Conservation (phyloP, 2,329 filamentous ascomycete species). For the Colletotrichum karsti region DNA sequence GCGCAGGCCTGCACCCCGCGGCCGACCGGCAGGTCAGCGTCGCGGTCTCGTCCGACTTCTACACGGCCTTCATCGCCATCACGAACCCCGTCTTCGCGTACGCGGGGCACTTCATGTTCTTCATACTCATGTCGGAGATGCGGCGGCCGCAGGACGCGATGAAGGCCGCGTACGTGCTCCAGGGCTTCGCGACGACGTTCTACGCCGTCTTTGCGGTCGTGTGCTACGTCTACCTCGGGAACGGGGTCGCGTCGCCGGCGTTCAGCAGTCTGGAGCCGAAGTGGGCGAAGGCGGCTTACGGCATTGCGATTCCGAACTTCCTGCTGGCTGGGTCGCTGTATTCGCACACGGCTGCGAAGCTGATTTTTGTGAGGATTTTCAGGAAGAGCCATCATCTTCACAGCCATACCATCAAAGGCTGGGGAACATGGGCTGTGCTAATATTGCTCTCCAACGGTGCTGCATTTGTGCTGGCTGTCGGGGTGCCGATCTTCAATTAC, state of each 20-base stretch:
- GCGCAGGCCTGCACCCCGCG: slow-evolving; percentile 52
- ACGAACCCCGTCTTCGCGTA: slow-evolving; percentile 61
- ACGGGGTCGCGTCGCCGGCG: slow-evolving; percentile 53
- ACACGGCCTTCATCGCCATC: slow-evolving; percentile 43
- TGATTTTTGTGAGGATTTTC: slow-evolving; percentile 60
- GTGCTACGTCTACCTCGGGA: slow-evolving; percentile 58
- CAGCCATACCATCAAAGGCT: slow-evolving; percentile 54
- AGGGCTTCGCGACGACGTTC: slow-evolving; percentile 57
- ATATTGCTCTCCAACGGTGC: slow-evolving; percentile 54
- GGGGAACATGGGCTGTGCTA: slow-evolving; percentile 55
- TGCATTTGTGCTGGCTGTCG: slow-evolving; percentile 52
- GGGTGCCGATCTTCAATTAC: slow-evolving; percentile 63
- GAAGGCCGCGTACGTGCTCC: slow-evolving; percentile 58
- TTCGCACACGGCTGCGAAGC: slow-evolving; percentile 59
- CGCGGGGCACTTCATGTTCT: slow-evolving; percentile 63
- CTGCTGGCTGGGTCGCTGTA: slow-evolving; percentile 59
- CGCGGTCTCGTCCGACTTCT: slow-evolving; percentile 39
- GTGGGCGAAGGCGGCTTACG: slow-evolving; percentile 60
- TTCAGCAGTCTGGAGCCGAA: slow-evolving; percentile 53
- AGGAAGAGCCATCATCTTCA: slow-evolving; percentile 54
- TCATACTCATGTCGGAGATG: slow-evolving; percentile 63
- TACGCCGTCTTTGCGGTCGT: slow-evolving; percentile 61
- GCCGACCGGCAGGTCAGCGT: slow-evolving; percentile 46
- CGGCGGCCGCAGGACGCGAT: slow-evolving; percentile 57
- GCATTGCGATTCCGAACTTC: slow-evolving; percentile 58